Conservation (phyloP, 306 rosid species). For the Cucumis sativus region Cucumber_9930_V3 NC_026655.2:2657001-2657500, state of each 20-base stretch:
- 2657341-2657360: too few species aligned
- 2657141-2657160: slow-evolving; percentile 10
- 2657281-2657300: not conserved
- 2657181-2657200: slow-evolving; percentile 2
- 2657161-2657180: not conserved
- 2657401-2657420: not conserved
- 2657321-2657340: not conserved
- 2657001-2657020: not conserved
- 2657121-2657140: slow-evolving; percentile 13
- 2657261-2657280: not conserved
- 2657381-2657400: not conserved
- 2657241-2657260: slow-evolving; percentile 18
- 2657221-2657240: slow-evolving; percentile 8
- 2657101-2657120: not conserved
- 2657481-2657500: not conserved
- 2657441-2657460: not conserved
- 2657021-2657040: not conserved
- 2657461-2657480: not conserved
- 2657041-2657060: not conserved
- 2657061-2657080: not conserved
- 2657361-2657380: not conserved
- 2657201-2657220: slow-evolving; percentile 9
- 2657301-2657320: not conserved
- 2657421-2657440: not conserved
- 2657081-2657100: not conserved